Conservation (phyloP, 1,284 basidiomycete genomes). For the Puccinia coronata region DNA sequence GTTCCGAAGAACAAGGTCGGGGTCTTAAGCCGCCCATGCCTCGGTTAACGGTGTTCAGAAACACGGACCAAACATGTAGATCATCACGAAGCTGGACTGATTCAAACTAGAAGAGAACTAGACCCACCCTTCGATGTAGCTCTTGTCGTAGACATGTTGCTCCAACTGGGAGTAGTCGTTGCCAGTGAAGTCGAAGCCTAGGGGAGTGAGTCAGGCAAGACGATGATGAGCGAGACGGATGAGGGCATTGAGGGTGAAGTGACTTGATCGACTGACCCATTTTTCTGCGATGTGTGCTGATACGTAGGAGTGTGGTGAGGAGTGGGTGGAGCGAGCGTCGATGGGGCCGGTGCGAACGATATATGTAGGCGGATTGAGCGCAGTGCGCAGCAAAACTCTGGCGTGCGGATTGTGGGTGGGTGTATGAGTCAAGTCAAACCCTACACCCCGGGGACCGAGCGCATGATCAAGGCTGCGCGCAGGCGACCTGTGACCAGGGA, state of each 20-base stretch:
- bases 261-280: not conserved
- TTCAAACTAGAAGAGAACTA: conserved; percentile 51
- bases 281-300: not conserved
- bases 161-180: conserved; percentile 46
- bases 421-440: too few relatives aligned
- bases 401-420: too few relatives aligned
- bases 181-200: conserved; percentile 42
- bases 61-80: conserved; percentile 80
- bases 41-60: conserved; percentile 68
- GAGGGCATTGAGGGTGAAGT: not conserved
- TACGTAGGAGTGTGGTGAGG: too few relatives aligned
- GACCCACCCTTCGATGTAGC: conserved; percentile 47
- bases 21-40: conserved; percentile 78
- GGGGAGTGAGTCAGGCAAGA: not conserved
- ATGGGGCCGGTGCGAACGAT: too few relatives aligned
- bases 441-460: too few relatives aligned
- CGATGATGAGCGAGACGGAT: not conserved
- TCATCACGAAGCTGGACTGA: conserved; percentile 51
- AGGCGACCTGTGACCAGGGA: too few relatives aligned
- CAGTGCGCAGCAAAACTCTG: too few relatives aligned
- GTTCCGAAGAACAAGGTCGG: conserved; percentile 61
- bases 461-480: too few relatives aligned
- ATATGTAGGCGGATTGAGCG: too few relatives aligned
- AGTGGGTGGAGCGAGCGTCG: too few relatives aligned
- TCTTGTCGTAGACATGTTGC: conserved; percentile 44